Percentiles rank a stretch among this genome's conserved stretches.
These are phyloP conservation scores for Periglandula ipomoeae DNA, from an alignment of 2,329 filamentous ascomycete species.

Conservation along the genomic window DNA sequence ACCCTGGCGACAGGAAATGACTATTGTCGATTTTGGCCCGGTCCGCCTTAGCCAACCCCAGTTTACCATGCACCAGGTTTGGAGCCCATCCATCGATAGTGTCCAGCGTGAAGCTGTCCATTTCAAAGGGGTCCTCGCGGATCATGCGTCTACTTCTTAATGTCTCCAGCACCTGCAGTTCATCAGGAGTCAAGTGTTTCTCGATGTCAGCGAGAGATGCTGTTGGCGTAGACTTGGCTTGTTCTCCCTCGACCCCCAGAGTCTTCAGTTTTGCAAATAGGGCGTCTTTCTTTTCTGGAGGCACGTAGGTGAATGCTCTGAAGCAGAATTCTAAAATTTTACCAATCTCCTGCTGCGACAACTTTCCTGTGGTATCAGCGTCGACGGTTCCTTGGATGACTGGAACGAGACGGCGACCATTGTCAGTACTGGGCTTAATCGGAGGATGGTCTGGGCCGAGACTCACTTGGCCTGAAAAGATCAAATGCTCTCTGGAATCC, in stretches of 20 bases:
- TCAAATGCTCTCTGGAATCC: constrained; percentile 34
- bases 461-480: constrained; percentile 29
- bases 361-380: constrained; percentile 13
- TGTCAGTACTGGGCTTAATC: too few relatives aligned
- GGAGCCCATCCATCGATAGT: constrained; percentile 10
- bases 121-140: constrained; percentile 11
- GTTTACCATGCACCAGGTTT: constrained; percentile 7
- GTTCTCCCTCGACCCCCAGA: neutral
- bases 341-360: constrained; percentile 21
- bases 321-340: constrained; percentile 25
- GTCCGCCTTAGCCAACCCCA: constrained; percentile 5
- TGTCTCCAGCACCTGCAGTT: constrained; percentile 6
- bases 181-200: constrained; percentile 8
- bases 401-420: too few relatives aligned
- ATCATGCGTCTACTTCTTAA: constrained; percentile 10
- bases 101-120: constrained; percentile 11
- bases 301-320: constrained; percentile 18
- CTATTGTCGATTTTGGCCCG: constrained; percentile 4
- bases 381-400: constrained; percentile 30
- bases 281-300: constrained; percentile 8
- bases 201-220: neutral
- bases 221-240: neutral
- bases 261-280: constrained; percentile 12
- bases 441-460: too few relatives aligned
- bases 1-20: constrained; percentile 2